Base-by-base conservation (phyloP, 176 grass and related monocot species). In the Eragrostis nindensis region DNA sequence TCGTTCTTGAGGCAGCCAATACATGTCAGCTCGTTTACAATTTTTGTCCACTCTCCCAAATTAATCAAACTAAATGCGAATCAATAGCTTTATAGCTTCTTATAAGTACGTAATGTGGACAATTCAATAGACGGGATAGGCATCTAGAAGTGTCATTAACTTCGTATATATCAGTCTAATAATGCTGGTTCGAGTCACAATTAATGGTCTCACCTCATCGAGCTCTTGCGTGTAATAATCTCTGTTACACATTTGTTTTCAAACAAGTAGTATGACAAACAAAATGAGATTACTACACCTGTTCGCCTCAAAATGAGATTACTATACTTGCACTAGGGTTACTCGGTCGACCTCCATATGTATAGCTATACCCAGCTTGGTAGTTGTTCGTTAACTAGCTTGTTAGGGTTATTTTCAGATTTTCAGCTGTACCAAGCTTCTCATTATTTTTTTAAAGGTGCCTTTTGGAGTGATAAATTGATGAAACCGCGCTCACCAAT, bases 181-280 rank as follows among this genome's bases (percentile, higher is more conserved):
- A 36, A 36, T 63, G 7, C 57, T 53, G 44, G 14, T 48, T 21
- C 43, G 12, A 67, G 74, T 75, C 49, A 68, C 49, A 87, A 82
- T 77, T 21, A 77, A 16, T 71, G 22, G 44, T 69, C 73, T 71
- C 66, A 27, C 55, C 32, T 22, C 45, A 10, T 39, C 27, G 0
- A 7, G 72, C 30, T 81, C 26, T 71, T 71, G 71, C 47, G 73
- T 82, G 19, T 65, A 87, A 77, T 43, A 70, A 82, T 62, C 49
- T 81, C 77, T 36, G 42, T 76, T 59, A 22, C 4, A 21, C 46
- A 21, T 73, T 38, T 30, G 2, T 71, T 62, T 62, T 75, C 30
- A 62, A 7, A 59, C 49, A 47, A 38, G 26, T 29, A 38, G 26
- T 29, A 53, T 19, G 61, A 63, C 22, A 10, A 71, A 21, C 21